Base-by-base conservation (phyloP, 2,329 filamentous ascomycete species). In the Aspergillus piperis region DNA sequence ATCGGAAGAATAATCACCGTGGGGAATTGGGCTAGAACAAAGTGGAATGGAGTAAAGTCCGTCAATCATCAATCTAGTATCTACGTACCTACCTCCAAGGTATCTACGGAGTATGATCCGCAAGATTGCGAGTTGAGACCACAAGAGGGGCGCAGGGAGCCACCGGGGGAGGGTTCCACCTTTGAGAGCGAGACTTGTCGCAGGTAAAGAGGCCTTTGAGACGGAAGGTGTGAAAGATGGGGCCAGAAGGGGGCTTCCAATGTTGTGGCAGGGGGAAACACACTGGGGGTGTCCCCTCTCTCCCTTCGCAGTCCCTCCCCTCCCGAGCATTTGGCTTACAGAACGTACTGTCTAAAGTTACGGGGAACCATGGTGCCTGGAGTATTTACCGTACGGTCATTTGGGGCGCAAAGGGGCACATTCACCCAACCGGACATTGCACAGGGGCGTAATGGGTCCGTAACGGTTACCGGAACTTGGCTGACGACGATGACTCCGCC, bases 401-500 rank as follows among this genome's bases (percentile, higher is more conserved):
- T 32, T 7, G 41, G 41, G 41, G 41, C 41, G 41, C 17, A 44
- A 44, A 44, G 17, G 41, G 41, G 41, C 21, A 21, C 19, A 44
- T 21, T 21, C 41, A 44, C 41, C 19, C 41, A 44, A 17, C 47
- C 25, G 15, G 17, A 30, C 23, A 15, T 10, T 30, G 23, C 27
- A 36, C 10, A 17, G 47, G 25, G 15, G 25, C 8, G 21, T 32
- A 49, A 32, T 15, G 17, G 21, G n/a, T 13, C 25, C 8, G 66
- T 66, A 64, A 65, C 11, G 53, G 42, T 57, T 62, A 66, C 62
- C 13, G 47, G 64, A 54, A 48, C 51, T 39, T 53, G 57, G 65
- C 60, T 67, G 58, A 67, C 64, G 60, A 59, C 59, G 47, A 39
- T 25, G 57, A 62, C 60, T 65, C 62, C 61, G 63, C 67, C 62